Base-by-base conservation (phyloP, 768 basidiomycete genomes). In the Antrodiella citrinella region DNA sequence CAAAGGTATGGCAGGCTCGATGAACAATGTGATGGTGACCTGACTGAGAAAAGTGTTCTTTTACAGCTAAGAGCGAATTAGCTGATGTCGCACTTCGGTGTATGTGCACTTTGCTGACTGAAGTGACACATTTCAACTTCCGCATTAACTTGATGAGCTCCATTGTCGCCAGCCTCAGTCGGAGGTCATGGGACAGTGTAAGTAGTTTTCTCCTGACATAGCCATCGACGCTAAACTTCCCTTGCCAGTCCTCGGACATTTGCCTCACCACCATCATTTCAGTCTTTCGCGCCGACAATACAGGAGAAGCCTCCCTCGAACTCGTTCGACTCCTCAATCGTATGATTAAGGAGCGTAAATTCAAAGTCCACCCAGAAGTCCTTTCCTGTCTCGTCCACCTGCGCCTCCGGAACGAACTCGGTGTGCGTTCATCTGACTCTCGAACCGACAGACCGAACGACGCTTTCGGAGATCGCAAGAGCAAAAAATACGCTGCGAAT, bases 41-140 rank as follows among this genome's bases (percentile, higher is more conserved):
- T 41, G 13, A 26, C 53, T 51, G 45, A 55, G 21, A 2, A 25
- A 19, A 52, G 13, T 26, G 51, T 50, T 20, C 19, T 47, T 40
- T 30, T 51, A 5, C 55, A 91, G 84, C 71, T 30, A 86, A 77
- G 57, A 79, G 72, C 49, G 81, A 81, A 47, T 67, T 93, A 15
- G 72, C 81, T 21, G 81, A 84, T 47, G 66, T 82, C 7, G 80
- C 85, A 44, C 73, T 98, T 48, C 84, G 80, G 62, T 91, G 85
- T 67, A 85, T 98, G 77, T 94, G 93, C 68, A 84, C 84, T 4
- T 74, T 98, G 41, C 71, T 92, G 21, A 75, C 76, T 18, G 84
- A 91, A 62, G 80, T 83, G 54, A 87, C 91, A 12, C 93, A 98
- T 69, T 99, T 99, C 81, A 99, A 98, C 70, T 98, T 97, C 66